Conservation (phyloP, 805 yeast species). For the Yamadazyma nakazawae region DNA sequence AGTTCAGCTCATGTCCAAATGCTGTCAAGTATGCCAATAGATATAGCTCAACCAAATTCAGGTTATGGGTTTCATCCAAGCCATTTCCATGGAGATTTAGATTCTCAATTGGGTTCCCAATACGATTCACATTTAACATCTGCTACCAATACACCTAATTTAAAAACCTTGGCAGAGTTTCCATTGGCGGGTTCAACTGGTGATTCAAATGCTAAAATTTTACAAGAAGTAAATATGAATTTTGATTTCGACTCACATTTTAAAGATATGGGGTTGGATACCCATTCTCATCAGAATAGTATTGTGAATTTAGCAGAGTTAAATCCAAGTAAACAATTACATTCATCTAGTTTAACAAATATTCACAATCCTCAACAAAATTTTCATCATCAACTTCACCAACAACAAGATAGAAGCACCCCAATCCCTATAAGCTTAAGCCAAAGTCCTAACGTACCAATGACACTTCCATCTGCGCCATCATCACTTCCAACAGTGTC, state of each 20-base stretch:
- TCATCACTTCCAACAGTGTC: constrained; percentile 7
- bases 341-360: constrained; percentile 1
- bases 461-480: constrained; percentile 1
- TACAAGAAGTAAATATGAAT: constrained; percentile 1
- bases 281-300: constrained; percentile 13
- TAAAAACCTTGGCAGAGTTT: background rate
- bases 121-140: background rate
- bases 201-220: background rate
- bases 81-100: background rate
- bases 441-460: background rate
- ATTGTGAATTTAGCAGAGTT: constrained; percentile 12
- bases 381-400: background rate
- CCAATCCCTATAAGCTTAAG: background rate
- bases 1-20: background rate
- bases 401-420: background rate
- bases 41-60: background rate
- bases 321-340: background rate
- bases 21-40: constrained; percentile 2
- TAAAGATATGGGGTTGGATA: constrained; percentile 1
- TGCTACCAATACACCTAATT: background rate
- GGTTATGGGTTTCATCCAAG: constrained; percentile 1
- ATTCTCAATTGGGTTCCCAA: background rate
- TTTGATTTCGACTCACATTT: constrained; percentile 10
- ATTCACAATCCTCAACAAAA: background rate
- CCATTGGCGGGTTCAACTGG: background rate